These are phyloP conservation scores for Fusarium sp. DNA, from an alignment of 2,329 filamentous ascomycete genomes.

Conservation along the genomic window DNA sequence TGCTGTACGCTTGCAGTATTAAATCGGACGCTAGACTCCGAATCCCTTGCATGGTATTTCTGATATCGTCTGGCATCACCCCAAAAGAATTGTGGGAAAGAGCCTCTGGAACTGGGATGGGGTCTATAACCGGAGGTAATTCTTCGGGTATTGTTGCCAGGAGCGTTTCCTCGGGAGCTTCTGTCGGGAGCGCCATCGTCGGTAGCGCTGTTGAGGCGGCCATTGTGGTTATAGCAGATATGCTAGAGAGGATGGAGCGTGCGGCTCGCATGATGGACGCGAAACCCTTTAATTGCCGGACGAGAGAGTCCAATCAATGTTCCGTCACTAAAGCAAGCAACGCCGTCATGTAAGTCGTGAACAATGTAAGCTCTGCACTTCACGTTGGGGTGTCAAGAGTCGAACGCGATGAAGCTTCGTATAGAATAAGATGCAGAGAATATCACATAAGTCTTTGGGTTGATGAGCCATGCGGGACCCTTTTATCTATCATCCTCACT, in stretches of 20 bases:
- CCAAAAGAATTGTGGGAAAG: background rate
- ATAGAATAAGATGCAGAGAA: background rate
- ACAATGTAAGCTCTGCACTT: background rate
- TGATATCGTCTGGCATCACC: constrained; percentile 3
- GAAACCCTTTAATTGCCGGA: background rate
- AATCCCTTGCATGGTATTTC: background rate
- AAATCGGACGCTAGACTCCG: constrained; percentile 9
- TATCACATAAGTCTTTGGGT: background rate
- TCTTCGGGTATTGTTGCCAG: background rate
- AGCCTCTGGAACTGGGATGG: background rate
- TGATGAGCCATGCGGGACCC: background rate
- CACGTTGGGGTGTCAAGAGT: background rate
- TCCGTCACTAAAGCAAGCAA: background rate
- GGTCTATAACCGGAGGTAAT: background rate
- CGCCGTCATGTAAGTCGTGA: background rate
- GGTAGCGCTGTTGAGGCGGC: constrained; percentile 2
- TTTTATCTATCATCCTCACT: background rate
- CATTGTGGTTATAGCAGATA: constrained; percentile 6
- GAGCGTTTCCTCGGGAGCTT: too few species aligned
- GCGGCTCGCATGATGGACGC: constrained; percentile 9
- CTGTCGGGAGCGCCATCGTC: too few species aligned
- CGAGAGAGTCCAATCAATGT: background rate
- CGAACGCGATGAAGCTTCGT: background rate
- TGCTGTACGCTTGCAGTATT: constrained; percentile 1
- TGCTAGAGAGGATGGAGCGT: constrained; percentile 3